phyloP scores from a whole-genome alignment of 768 basidiomycete genomes.

The Hypholoma fasciculare region DNA sequence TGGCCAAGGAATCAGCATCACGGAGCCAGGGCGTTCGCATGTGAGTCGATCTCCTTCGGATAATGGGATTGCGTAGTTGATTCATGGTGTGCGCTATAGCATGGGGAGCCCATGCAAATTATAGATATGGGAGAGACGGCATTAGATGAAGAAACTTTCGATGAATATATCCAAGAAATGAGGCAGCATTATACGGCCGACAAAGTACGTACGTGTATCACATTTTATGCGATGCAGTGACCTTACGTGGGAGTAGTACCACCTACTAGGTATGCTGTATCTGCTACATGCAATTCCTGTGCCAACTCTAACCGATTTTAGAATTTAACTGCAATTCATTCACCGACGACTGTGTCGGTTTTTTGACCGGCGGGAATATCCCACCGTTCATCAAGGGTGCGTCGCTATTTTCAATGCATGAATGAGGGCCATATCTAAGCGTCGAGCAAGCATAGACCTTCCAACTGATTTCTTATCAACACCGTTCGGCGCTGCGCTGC shows the following conservation, averaged over 20 bases:
- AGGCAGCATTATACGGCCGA: constrained; percentile 84
- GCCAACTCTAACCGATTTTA: constrained; percentile 19
- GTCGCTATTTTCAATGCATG: constrained; percentile 10
- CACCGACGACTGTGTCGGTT: constrained; percentile 84
- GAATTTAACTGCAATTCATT: constrained; percentile 98
- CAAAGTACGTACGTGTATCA: constrained; percentile 52
- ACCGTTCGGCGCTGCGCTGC: constrained; percentile 81
- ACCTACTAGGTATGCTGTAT: constrained; percentile 63
- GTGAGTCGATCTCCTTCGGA: constrained; percentile 39
- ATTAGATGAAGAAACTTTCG: constrained; percentile 82
- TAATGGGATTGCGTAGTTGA: not conserved
- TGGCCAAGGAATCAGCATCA: constrained; percentile 79
- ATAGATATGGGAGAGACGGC: constrained; percentile 78
- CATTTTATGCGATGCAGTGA: not conserved
- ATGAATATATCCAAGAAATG: constrained; percentile 80
- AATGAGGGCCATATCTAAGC: not conserved
- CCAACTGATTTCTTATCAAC: constrained; percentile 87
- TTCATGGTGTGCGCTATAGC: constrained; percentile 37
- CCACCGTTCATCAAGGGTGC: constrained; percentile 81
- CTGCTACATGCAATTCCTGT: too few species aligned
- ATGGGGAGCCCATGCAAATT: constrained; percentile 70
- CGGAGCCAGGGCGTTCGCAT: constrained; percentile 79
- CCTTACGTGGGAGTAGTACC: constrained; percentile 53
- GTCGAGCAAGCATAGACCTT: constrained; percentile 45
- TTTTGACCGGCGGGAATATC: constrained; percentile 81